Evolutionary conservation across 2,329 filamentous ascomycete genomes (phyloP).

Genomic region (Huntiella omanensis): DNA sequence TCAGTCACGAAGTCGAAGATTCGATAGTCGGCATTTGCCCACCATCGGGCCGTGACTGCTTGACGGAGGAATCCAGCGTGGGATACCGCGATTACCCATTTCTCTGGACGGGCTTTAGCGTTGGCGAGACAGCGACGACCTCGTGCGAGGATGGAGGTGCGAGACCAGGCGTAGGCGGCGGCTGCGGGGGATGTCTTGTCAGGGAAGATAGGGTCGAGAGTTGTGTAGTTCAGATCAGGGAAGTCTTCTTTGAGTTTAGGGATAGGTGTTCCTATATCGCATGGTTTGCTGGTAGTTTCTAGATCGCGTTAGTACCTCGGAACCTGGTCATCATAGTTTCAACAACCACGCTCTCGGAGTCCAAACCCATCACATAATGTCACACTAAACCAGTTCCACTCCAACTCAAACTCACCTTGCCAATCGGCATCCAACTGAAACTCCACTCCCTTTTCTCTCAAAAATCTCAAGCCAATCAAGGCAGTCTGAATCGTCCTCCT

Average conservation of each 20-base stretch:
- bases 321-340: background rate
- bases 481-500: slow-evolving; percentile 46
- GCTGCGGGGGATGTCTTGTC: slow-evolving; percentile 36
- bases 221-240: slow-evolving; percentile 35
- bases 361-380: background rate
- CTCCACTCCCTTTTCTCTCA: slow-evolving; percentile 33
- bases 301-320: background rate
- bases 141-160: slow-evolving; percentile 32
- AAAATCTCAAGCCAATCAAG: slow-evolving; percentile 35
- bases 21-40: slow-evolving; percentile 45
- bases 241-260: slow-evolving; percentile 27
- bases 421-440: slow-evolving; percentile 41
- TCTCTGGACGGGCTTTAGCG: slow-evolving; percentile 35
- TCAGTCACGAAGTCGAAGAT: slow-evolving; percentile 35
- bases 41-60: slow-evolving; percentile 35
- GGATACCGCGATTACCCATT: slow-evolving; percentile 43
- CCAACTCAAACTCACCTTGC: slow-evolving; percentile 31
- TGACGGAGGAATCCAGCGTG: slow-evolving; percentile 45
- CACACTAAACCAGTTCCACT: background rate
- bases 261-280: slow-evolving; percentile 39
- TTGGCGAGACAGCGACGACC: slow-evolving; percentile 30
- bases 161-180: slow-evolving; percentile 32
- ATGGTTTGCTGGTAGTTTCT: slow-evolving; percentile 38
- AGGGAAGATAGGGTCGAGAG: slow-evolving; percentile 40
- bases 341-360: background rate